A percentile compares a stretch with the other conserved stretches of the same genome.
Evolutionary conservation across 225 moss, liverwort and hornwort species (phyloP).

Genomic region (Physcomitrium patens): DNA sequence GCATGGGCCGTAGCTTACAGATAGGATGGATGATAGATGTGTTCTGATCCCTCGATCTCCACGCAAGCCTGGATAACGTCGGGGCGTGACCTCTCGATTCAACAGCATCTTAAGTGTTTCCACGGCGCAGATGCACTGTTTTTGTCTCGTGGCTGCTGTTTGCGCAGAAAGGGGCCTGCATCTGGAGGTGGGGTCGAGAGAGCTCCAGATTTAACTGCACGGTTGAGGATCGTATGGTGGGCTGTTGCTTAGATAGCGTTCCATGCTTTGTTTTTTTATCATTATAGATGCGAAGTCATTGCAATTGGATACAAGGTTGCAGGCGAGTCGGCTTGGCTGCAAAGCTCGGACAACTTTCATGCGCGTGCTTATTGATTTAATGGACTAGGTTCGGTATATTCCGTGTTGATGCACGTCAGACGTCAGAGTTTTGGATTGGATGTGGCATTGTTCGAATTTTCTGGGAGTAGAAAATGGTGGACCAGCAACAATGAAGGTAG

Average conservation of each 20-base stretch:
- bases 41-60: slow-evolving; percentile 16
- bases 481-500: too few species aligned
- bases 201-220: too few species aligned
- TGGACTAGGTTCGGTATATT: background rate
- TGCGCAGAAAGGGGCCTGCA: too few species aligned
- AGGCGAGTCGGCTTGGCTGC: background rate
- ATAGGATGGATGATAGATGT: background rate
- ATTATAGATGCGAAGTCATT: too few species aligned
- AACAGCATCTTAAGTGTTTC: fast-evolving
- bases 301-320: background rate
- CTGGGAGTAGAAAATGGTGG: too few species aligned
- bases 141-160: background rate
- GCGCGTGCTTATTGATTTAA: background rate
- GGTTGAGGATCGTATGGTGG: too few species aligned
- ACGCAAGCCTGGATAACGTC: slow-evolving; percentile 15
- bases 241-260: too few species aligned
- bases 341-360: background rate
- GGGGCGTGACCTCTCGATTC: background rate
- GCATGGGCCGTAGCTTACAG: background rate
- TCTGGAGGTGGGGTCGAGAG: too few species aligned
- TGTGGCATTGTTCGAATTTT: too few species aligned
- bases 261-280: too few species aligned
- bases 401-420: background rate
- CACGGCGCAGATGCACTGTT: background rate
- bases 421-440: too few species aligned